These are phyloP conservation scores for Ustulina deusta DNA, from an alignment of 2,329 filamentous ascomycete species.

Conservation along the genomic window DNA sequence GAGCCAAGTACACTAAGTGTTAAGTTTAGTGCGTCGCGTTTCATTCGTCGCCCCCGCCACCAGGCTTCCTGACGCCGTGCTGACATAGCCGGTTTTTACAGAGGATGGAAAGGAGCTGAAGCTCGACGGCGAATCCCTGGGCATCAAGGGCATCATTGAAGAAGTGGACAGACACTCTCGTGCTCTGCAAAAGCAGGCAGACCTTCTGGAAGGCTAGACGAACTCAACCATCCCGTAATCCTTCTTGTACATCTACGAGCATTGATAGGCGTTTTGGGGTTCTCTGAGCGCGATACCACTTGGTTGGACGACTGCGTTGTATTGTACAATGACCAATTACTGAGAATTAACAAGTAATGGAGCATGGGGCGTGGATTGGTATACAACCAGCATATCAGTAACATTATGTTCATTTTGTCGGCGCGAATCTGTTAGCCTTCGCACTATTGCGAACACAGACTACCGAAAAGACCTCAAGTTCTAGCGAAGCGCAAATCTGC, in stretches of 20 bases:
- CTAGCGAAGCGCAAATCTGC: neutral
- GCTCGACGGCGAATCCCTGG: constrained; percentile 82
- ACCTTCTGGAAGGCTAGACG: constrained; percentile 66
- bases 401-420: neutral
- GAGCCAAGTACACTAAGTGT: constrained; percentile 77
- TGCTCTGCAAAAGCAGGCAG: constrained; percentile 82
- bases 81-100: constrained; percentile 52
- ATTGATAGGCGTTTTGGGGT: constrained; percentile 45
- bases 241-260: constrained; percentile 39
- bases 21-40: constrained; percentile 80
- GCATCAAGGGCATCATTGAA: constrained; percentile 86
- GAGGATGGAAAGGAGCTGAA: constrained; percentile 94
- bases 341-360: neutral
- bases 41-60: neutral
- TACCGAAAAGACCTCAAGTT: neutral
- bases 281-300: constrained; percentile 31
- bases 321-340: constrained; percentile 15
- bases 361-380: neutral
- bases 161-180: constrained; percentile 93
- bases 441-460: neutral
- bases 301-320: constrained; percentile 16
- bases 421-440: neutral
- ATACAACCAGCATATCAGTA: neutral
- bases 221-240: constrained; percentile 24
- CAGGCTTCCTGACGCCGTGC: neutral